These are phyloP conservation scores for Phoma sp. DNA, from an alignment of 2,329 filamentous ascomycete genomes.

Conservation along the genomic window DNA sequence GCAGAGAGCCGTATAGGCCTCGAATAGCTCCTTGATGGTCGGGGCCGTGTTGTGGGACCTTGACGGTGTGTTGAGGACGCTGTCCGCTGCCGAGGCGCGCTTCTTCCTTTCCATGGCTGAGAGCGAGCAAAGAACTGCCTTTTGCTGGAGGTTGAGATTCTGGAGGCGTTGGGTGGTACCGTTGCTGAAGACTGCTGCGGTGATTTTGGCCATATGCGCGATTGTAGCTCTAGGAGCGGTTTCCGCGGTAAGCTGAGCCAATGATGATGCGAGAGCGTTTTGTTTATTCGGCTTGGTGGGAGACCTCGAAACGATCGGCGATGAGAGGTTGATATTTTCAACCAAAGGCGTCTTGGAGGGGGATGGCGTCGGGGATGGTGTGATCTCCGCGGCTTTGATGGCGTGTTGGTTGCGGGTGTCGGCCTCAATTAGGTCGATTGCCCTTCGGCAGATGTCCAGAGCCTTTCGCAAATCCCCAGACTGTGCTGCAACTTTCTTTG, in stretches of 20 bases:
- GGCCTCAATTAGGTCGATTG: conserved; percentile 85
- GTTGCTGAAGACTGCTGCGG: conserved; percentile 87
- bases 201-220: conserved; percentile 89
- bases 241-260: conserved; percentile 71
- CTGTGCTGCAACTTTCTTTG: conserved; percentile 92
- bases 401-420: conserved; percentile 80
- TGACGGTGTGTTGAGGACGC: conserved; percentile 50
- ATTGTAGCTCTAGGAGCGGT: conserved; percentile 90
- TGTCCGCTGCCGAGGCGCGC: conserved; percentile 52
- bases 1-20: conserved; percentile 83
- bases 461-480: conserved; percentile 94
- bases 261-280: conserved; percentile 50
- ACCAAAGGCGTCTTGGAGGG: conserved; percentile 79
- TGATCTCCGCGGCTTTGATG: conserved; percentile 61
- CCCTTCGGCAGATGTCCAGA: conserved; percentile 90
- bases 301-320: conserved; percentile 50
- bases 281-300: conserved; percentile 48
- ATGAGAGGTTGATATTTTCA: conserved; percentile 80
- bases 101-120: conserved; percentile 84
- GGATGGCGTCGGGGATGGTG: conserved; percentile 58
- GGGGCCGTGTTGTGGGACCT: conserved; percentile 67
- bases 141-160: conserved; percentile 92
- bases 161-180: conserved; percentile 84
- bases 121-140: conserved; percentile 89
- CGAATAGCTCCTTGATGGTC: conserved; percentile 83